Evolutionary conservation across 2,329 filamentous ascomycete species (phyloP).

Genomic region (Endothia cerciana): DNA sequence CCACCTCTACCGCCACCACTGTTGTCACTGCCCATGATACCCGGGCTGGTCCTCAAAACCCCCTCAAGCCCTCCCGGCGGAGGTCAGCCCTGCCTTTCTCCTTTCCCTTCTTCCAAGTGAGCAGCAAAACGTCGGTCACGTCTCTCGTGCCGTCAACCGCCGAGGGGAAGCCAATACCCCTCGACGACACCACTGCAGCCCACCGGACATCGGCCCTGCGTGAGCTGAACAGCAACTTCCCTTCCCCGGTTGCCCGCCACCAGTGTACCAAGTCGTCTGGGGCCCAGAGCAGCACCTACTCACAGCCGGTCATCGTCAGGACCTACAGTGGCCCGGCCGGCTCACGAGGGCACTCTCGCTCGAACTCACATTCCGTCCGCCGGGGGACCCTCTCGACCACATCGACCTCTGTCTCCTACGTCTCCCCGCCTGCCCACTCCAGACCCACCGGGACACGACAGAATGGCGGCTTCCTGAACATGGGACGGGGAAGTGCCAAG

Average conservation of each 20-base stretch:
- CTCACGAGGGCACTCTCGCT: conserved; percentile 37
- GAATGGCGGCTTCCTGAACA: conserved; percentile 46
- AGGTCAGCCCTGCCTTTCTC: conserved; percentile 50
- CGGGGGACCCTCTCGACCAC: conserved; percentile 39
- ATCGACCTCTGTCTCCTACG: conserved; percentile 33
- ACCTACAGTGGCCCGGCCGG: conserved; percentile 59
- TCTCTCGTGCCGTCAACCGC: conserved; percentile 59
- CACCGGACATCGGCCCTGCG: conserved; percentile 63
- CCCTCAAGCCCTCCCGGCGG: conserved; percentile 28
- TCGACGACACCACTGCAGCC: conserved; percentile 59
- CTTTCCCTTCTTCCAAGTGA: conserved; percentile 53
- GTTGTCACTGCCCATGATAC: conserved; percentile 17
- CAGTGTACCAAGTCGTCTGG: conserved; percentile 61
- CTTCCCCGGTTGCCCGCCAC: conserved; percentile 51
- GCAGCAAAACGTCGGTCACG: conserved; percentile 53
- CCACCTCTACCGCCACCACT: conserved; percentile 33
- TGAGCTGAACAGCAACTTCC: conserved; percentile 61
- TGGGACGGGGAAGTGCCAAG: conserved; percentile 49
- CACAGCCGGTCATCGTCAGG: conserved; percentile 67
- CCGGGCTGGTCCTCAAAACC: conserved; percentile 32
- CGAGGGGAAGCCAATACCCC: conserved; percentile 57
- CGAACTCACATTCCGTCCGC: conserved; percentile 33
- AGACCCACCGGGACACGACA: conserved; percentile 38
- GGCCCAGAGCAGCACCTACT: conserved; percentile 62
- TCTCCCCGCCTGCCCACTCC: conserved; percentile 33